A percentile compares a stretch with the other conserved stretches of the same genome.
Evolutionary conservation across 2,329 filamentous ascomycete genomes (phyloP).

Genomic region (Penicillium crustosum): DNA sequence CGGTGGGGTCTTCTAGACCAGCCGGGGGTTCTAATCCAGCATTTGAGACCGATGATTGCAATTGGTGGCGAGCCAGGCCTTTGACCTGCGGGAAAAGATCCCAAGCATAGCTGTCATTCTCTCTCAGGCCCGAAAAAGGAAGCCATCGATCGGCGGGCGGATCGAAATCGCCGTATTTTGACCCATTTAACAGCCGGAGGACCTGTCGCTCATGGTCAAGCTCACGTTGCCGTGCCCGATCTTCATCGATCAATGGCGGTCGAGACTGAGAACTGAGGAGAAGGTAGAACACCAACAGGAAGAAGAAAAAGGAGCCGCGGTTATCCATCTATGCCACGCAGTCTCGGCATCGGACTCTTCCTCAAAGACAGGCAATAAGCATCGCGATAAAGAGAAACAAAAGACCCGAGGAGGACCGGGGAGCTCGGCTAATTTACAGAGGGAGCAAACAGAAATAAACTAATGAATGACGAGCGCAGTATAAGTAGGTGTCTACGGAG

Average conservation of each 20-base stretch:
- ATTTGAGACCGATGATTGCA: constrained; percentile 36
- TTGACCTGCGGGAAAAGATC: constrained; percentile 67
- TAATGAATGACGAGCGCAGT: constrained; percentile 29
- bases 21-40: constrained; percentile 33
- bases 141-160: constrained; percentile 52
- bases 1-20: constrained; percentile 27
- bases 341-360: constrained; percentile 27
- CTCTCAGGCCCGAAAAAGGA: constrained; percentile 75
- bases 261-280: constrained; percentile 52
- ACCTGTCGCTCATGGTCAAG: constrained; percentile 53
- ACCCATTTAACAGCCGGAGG: constrained; percentile 51
- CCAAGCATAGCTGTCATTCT: constrained; percentile 76
- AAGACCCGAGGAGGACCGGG: not conserved
- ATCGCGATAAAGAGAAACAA: constrained; percentile 23
- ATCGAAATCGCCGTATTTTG: constrained; percentile 55
- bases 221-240: constrained; percentile 49
- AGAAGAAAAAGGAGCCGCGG: constrained; percentile 50
- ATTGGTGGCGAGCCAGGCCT: constrained; percentile 61
- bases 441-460: not conserved
- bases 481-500: constrained; percentile 5
- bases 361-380: constrained; percentile 24
- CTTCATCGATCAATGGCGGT: constrained; percentile 41
- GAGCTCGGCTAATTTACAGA: constrained; percentile 8
- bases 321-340: constrained; percentile 45
- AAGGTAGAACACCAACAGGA: constrained; percentile 55